Percentiles rank a stretch among this genome's conserved stretches.
Evolutionary conservation across 2,329 filamentous ascomycete genomes (phyloP).

Genomic region (Trichophyton simii): DNA sequence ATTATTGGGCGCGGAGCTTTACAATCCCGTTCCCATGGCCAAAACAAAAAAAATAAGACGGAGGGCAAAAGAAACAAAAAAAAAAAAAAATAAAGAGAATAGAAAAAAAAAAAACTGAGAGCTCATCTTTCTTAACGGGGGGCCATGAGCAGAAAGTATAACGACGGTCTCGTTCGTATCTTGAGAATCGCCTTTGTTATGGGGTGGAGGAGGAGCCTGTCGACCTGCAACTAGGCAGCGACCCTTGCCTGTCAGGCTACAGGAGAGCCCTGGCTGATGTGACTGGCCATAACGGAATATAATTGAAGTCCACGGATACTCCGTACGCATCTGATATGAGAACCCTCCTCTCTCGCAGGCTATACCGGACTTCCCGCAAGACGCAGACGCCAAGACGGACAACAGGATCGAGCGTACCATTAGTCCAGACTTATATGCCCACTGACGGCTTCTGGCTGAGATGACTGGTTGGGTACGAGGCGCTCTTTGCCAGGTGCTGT

Average conservation of each 20-base stretch:
- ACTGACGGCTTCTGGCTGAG: not conserved
- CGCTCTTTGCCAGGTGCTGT: not conserved
- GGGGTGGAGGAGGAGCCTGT: not conserved
- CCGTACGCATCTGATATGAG: not conserved
- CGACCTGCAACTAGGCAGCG: not conserved
- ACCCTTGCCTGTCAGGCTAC: not conserved
- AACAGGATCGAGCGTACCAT: conserved; percentile 1
- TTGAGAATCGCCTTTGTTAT: not conserved
- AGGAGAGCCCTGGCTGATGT: not conserved
- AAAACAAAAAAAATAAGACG: not conserved
- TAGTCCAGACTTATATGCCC: not conserved
- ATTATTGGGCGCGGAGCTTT: not conserved
- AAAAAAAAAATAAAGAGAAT: not conserved
- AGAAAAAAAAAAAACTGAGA: conserved; percentile 1
- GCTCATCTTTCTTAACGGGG: not conserved
- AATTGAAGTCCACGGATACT: not conserved
- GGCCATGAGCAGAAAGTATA: not conserved
- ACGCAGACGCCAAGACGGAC: not conserved
- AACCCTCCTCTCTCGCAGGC: not conserved
- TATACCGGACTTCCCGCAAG: not conserved
- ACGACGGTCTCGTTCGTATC: not conserved
- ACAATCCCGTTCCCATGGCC: not conserved
- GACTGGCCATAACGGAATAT: not conserved
- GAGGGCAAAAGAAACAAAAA: not conserved
- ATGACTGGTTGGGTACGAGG: not conserved